These are phyloP conservation scores for Colletotrichum lentis DNA, from an alignment of 2,329 filamentous ascomycete species.

Conservation along the genomic window DNA sequence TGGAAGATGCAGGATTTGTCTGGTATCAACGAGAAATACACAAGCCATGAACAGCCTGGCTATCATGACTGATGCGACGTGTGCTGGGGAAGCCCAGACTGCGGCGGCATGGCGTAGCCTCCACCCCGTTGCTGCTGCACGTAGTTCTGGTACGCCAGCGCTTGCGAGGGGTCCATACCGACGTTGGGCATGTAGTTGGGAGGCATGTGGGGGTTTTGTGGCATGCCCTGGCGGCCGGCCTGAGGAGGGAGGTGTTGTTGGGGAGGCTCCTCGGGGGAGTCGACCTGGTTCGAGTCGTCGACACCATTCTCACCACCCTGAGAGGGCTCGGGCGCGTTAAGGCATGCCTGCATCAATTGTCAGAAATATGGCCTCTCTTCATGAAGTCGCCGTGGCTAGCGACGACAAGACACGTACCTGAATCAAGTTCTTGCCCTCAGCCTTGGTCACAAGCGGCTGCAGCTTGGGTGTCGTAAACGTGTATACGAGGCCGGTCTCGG, in stretches of 20 bases:
- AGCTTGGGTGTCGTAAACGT: constrained; percentile 99
- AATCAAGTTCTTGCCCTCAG: constrained; percentile 98
- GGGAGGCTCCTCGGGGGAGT: constrained; percentile 89
- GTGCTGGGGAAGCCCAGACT: constrained; percentile 81
- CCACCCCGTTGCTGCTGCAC: constrained; percentile 73
- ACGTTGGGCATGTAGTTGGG: constrained; percentile 70
- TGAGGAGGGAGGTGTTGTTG: constrained; percentile 78
- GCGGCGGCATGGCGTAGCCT: constrained; percentile 81
- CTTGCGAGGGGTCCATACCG: constrained; percentile 77
- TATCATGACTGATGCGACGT: constrained; percentile 79
- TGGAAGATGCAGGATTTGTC: constrained; percentile 64
- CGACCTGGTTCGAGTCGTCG: constrained; percentile 77
- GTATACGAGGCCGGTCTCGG: constrained; percentile 96
- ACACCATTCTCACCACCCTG: constrained; percentile 83
- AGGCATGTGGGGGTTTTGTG: constrained; percentile 69
- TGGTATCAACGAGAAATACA: constrained; percentile 63
- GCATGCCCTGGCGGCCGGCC: constrained; percentile 68
- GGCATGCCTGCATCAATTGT: constrained; percentile 74
- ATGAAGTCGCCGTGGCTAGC: too few species aligned
- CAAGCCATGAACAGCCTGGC: constrained; percentile 37
- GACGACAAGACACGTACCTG: constrained; percentile 71
- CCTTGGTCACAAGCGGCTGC: constrained; percentile 96
- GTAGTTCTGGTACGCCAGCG: constrained; percentile 84
- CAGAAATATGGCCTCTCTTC: not conserved
- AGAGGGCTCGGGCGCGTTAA: constrained; percentile 93